Conservation (phyloP, 257 asterid genomes). For the Echites panduratus region DNA sequence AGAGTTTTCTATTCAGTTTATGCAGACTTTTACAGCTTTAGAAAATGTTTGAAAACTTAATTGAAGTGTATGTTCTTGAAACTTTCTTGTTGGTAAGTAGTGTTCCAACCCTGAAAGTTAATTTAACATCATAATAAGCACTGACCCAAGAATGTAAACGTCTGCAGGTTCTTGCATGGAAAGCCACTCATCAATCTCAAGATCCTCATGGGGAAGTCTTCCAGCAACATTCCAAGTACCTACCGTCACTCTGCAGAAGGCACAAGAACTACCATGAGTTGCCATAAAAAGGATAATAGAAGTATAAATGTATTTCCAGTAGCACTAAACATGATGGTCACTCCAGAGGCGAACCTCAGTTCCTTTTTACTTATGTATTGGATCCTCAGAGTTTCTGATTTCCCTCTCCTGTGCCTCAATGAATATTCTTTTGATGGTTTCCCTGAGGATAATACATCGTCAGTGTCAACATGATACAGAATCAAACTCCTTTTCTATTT, state of each 20-base stretch:
- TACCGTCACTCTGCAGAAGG: slow-evolving; percentile 51
- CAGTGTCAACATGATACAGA: background rate
- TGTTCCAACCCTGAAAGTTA: background rate
- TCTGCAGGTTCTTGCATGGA: slow-evolving; percentile 79
- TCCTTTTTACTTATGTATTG: slow-evolving; percentile 84
- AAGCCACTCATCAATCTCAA: slow-evolving; percentile 89
- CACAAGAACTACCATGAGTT: slow-evolving; percentile 2
- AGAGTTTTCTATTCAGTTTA: background rate
- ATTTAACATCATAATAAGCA: background rate
- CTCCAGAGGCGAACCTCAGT: slow-evolving; percentile 68
- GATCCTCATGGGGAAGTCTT: slow-evolving; percentile 54
- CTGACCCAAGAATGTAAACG: slow-evolving; percentile 79
- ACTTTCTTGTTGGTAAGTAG: background rate
- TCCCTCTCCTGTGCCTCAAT: slow-evolving; percentile 72
- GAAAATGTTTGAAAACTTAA: background rate
- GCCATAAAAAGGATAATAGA: background rate
- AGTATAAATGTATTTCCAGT: background rate
- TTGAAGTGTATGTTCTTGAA: background rate
- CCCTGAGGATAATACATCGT: slow-evolving; percentile 33
- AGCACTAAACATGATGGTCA: slow-evolving; percentile 4
- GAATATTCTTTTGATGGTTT: slow-evolving; percentile 30
- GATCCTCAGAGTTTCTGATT: slow-evolving; percentile 73
- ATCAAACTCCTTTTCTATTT: background rate
- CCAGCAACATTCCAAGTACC: slow-evolving; percentile 98
- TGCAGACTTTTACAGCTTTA: background rate